A percentile compares a stretch with the other conserved stretches of the same genome.
These are phyloP conservation scores for Monotropa hypopitys DNA, from an alignment of 179 eudicot genomes.

Conservation along the genomic window DNA sequence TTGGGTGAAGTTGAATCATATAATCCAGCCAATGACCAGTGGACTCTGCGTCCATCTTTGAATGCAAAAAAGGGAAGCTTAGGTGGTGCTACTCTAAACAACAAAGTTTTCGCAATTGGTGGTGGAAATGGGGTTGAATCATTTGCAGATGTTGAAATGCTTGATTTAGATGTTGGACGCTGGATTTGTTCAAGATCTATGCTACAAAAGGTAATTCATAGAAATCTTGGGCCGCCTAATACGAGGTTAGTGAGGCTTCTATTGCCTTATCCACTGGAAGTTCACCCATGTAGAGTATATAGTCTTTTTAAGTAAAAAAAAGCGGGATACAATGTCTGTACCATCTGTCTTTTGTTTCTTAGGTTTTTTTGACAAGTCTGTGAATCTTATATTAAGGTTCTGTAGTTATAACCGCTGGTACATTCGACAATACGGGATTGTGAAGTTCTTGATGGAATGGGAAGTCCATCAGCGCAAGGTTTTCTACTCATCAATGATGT, in stretches of 20 bases:
- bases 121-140: conserved; percentile 57
- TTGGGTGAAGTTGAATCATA: conserved; percentile 65
- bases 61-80: conserved; percentile 49
- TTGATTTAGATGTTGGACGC: conserved; percentile 51
- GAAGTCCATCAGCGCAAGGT: not conserved
- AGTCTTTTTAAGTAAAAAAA: not conserved
- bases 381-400: not conserved
- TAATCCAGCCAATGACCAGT: conserved; percentile 32
- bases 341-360: no score
- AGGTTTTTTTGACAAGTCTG: not conserved
- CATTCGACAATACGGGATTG: not conserved
- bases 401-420: not conserved
- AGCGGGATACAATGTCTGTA: not conserved
- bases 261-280: conserved; percentile 2
- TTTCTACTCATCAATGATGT: not conserved
- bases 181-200: conserved; percentile 70
- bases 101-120: conserved; percentile 70
- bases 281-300: not conserved
- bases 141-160: conserved; percentile 76
- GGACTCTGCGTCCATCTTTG: conserved; percentile 57
- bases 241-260: not conserved
- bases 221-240: not conserved
- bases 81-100: conserved; percentile 44
- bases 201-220: conserved; percentile 48
- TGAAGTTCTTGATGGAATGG: not conserved